Conservation (phyloP, 1,139 yeast genomes). For the Pichia sp. region DNA sequence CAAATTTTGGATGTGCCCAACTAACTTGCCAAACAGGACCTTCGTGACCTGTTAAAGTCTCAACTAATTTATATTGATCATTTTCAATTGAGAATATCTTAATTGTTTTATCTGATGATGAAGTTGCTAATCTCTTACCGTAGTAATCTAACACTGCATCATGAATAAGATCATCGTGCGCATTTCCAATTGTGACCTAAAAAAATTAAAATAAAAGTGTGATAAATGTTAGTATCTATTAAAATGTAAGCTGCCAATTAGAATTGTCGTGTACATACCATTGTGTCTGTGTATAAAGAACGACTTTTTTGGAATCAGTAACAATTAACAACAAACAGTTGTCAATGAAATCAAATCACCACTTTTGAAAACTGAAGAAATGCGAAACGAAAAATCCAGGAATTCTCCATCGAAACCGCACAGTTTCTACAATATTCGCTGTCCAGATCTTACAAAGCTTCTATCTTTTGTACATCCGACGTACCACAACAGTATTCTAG, state of each 20-base stretch:
- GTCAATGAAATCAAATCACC: background rate
- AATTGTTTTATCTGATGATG: constrained; percentile 91
- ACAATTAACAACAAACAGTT: background rate
- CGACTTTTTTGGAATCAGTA: background rate
- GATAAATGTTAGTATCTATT: background rate
- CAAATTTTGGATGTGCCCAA: constrained; percentile 99
- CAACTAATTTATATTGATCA: constrained; percentile 68
- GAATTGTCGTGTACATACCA: background rate
- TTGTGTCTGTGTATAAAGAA: background rate
- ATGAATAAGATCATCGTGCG: constrained; percentile 86
- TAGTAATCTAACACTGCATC: constrained; percentile 96
- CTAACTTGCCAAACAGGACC: constrained; percentile 99
- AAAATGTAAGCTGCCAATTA: too few relatives aligned
- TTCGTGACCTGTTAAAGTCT: constrained; percentile 82
- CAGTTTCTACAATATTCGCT: too few relatives aligned
- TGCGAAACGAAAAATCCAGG: background rate
- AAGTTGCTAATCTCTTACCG: constrained; percentile 91
- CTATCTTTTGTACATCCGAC: too few relatives aligned
- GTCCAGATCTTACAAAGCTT: too few relatives aligned
- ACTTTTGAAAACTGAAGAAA: background rate
- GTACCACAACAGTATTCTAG: too few relatives aligned
- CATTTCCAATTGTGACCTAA: constrained; percentile 63
- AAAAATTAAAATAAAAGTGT: background rate
- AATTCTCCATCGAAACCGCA: too few relatives aligned
- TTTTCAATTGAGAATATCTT: constrained; percentile 89